Evolutionary conservation across 1,139 yeast genomes (phyloP), one percentile per base, ranked within the genome.

Genomic region (Saccharomyces pastorianus): DNA sequence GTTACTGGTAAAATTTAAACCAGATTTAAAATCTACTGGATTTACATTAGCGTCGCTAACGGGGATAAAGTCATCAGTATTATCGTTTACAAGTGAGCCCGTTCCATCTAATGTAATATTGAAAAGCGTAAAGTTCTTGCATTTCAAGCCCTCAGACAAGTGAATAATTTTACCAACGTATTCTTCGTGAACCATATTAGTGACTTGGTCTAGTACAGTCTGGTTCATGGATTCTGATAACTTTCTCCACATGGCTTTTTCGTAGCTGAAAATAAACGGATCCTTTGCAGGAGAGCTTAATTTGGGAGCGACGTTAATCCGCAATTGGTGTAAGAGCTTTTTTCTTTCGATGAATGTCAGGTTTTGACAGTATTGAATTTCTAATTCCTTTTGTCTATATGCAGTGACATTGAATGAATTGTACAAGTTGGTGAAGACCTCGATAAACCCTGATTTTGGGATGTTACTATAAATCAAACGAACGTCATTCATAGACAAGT

Each of bases 381-480:
- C 64, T 17, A 64, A 26, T 55, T 65, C 68, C 47, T 64, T 64
- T n/a, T 59, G 48, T 25, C 66, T 55, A 46, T 61, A 65, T 11
- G 62, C 52, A 25, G 66, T 59, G 6, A 52, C 50, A 29, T 60
- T 52, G 28, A 61, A 58, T 0, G 63, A 54, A 32, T 55, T 60
- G 51, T 54, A 60, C 9, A 60, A 47, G 14, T 53, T 53, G 6
- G 66, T 58, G 32, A 64, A 57, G 6, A 60, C 31, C 49, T 58
- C 60, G 11, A 55, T 50, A 41, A 59, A 57, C 3, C 59, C 61
- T 14, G 55, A 48, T 23, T 51, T 51, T 6, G 59, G 59, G 53
- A 63, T 53, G 49, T 64, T 64, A 23, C 53, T 53, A 46, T 56
- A 55, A 6, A 64, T 34, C 2, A 53, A 51, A 17, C 55, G 52